Conservation (phyloP, 78 protist genomes). For the Cavenderia fasciculata region DNA sequence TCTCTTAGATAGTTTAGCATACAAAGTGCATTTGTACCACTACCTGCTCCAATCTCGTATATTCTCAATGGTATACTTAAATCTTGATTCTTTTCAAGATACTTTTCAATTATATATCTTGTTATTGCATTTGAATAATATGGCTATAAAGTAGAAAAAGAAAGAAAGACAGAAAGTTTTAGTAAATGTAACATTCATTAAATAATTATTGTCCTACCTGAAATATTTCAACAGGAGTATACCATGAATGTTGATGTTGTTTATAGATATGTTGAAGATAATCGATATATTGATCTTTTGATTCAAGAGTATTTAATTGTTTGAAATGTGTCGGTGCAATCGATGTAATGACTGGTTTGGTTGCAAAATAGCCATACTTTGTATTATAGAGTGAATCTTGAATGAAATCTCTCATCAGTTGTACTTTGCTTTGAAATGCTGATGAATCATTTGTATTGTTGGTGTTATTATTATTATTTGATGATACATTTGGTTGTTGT, state of each 20-base stretch:
- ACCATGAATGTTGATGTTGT: slow-evolving; percentile 54
- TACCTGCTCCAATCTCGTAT: slow-evolving; percentile 71
- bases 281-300: slow-evolving; percentile 6
- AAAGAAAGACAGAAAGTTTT: too few relatives aligned
- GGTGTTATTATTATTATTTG: not conserved
- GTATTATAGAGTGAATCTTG: slow-evolving; percentile 63
- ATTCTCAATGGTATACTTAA: slow-evolving; percentile 50
- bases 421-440: slow-evolving; percentile 5
- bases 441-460: not conserved
- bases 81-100: not conserved
- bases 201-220: not conserved
- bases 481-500: not conserved
- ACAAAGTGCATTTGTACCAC: slow-evolving; percentile 69
- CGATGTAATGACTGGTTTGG: slow-evolving; percentile 49
- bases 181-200: not conserved
- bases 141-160: slow-evolving; percentile 2
- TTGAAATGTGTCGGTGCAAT: slow-evolving; percentile 5
- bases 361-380: slow-evolving; percentile 60
- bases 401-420: slow-evolving; percentile 75
- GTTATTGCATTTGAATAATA: slow-evolving; percentile 47
- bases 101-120: slow-evolving; percentile 42
- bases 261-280: slow-evolving; percentile 44
- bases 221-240: slow-evolving; percentile 69
- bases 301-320: slow-evolving; percentile 14
- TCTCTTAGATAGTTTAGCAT: slow-evolving; percentile 22